Evolutionary conservation across 805 yeast species (phyloP), one percentile per base, ranked within the genome.

Genomic region (Saccharomycopsis malanga): DNA sequence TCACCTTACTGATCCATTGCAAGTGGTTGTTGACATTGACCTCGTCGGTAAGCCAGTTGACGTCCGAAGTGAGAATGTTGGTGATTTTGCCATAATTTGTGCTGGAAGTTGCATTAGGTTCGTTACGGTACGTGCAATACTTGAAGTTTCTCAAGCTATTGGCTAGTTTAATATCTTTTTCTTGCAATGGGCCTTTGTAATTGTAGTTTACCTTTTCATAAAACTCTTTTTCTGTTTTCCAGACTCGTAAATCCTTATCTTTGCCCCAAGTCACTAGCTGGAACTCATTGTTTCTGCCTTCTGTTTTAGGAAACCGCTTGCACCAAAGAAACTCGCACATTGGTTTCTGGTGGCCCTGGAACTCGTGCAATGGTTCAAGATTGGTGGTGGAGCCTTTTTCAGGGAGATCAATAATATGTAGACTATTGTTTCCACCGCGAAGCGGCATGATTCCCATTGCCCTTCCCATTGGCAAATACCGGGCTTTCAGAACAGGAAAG

Each of bases 261-360:
- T 85, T 80, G 1, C 95, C 82, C 97, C 98, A 91, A 0, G 98
- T 87, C 1, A 93, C 91, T 42, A 93, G 63, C 61, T 93, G 98
- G 59, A 77, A 93, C 50, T 89, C 96, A 46, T 91, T 70, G 65
- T 86, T 87, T 55, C 80, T 81, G 15, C 32, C n/a, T 0, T 58
- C 61, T 1, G 69, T 60, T 3, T 68, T 61, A 1, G 72, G 61
- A 48, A 79, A 75, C 32, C 87, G 70, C 5, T 77, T 68, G 54
- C 98, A 70, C 96, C 96, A 91, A 1, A 88, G 67, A 58, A 91
- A 88, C 59, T 93, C 98, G 34, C 81, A 82, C 15, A 93, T 82
- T 1, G 93, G 83, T 42, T 83, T 95, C 1, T 76, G 70, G 59
- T 93, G 98, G 0, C 96, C 96, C 54, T 75, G 73, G 62, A 87